Conservation (phyloP, 1,284 basidiomycete species). For the Stereum hirsutum region DNA sequence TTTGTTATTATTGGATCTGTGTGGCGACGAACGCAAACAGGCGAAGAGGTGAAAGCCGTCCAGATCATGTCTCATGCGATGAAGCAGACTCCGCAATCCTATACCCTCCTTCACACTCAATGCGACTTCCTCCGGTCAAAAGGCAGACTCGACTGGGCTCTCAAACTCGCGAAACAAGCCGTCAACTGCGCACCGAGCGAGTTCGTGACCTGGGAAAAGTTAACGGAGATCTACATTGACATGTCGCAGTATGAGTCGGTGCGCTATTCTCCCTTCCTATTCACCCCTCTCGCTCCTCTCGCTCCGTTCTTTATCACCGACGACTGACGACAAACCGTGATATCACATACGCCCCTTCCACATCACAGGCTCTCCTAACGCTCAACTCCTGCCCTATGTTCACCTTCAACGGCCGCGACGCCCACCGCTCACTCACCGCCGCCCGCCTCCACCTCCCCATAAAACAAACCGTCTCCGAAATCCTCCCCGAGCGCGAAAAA, state of each 20-base stretch:
- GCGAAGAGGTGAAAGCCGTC: conserved; percentile 97
- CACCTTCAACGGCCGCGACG: conserved; percentile 95
- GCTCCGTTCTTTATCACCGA: too few species aligned
- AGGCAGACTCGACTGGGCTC: conserved; percentile 80
- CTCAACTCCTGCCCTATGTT: conserved; percentile 99
- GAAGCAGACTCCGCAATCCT: conserved; percentile 82
- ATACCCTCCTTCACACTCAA: conserved; percentile 90
- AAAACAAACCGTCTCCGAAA: conserved; percentile 78
- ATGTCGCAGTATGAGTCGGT: conserved; percentile 79
- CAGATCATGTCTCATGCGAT: conserved; percentile 88
- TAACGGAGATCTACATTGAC: conserved; percentile 93
- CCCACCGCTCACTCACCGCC: conserved; percentile 82
- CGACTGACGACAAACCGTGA: too few species aligned
- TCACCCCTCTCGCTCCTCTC: too few species aligned
- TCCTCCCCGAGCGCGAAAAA: conserved; percentile 60
- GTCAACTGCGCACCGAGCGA: conserved; percentile 98
- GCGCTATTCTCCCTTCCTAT: conserved; percentile 12
- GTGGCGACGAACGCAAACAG: conserved; percentile 30
- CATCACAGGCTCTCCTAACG: conserved; percentile 75
- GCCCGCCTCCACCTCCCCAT: conserved; percentile 83
- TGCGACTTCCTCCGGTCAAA: conserved; percentile 90
- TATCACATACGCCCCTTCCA: background rate
- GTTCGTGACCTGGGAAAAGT: conserved; percentile 97
- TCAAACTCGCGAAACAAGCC: conserved; percentile 87
- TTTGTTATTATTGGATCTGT: background rate